These are phyloP conservation scores for Starmerella gropengiesseri DNA, from an alignment of 805 yeast genomes.

Conservation along the genomic window DNA sequence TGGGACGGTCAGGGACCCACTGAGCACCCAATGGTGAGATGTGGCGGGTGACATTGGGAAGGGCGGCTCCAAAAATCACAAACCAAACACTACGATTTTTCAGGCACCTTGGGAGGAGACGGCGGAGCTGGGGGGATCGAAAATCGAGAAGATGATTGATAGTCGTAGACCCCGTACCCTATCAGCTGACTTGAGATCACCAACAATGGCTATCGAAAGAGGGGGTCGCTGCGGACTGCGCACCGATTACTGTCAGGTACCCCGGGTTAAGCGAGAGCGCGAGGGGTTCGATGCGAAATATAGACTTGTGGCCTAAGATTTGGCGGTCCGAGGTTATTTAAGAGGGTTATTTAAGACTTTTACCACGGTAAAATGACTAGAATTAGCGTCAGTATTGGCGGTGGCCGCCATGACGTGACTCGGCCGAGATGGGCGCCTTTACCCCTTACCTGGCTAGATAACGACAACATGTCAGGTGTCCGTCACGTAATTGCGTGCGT, in stretches of 20 bases:
- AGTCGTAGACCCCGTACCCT: constrained; percentile 1
- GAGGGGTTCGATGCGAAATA: too few relatives aligned
- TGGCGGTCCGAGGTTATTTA: too few relatives aligned
- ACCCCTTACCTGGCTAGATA: constrained; percentile 1
- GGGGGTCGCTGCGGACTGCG: too few relatives aligned
- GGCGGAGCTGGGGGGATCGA: not conserved
- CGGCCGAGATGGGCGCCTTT: not conserved
- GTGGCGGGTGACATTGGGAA: not conserved
- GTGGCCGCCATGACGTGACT: not conserved
- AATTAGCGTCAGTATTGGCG: too few relatives aligned
- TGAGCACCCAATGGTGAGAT: not conserved
- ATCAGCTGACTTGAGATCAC: not conserved
- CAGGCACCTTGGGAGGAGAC: too few relatives aligned
- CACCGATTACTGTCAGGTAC: too few relatives aligned
- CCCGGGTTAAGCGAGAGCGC: too few relatives aligned
- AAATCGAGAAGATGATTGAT: constrained; percentile 5
- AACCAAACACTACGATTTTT: not conserved
- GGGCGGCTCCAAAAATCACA: not conserved
- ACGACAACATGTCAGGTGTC: not conserved
- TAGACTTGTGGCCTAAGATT: too few relatives aligned
- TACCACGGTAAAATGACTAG: too few relatives aligned
- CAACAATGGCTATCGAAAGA: not conserved
- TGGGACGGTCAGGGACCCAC: not conserved
- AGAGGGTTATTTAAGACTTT: too few relatives aligned
- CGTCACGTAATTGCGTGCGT: not conserved